A percentile compares a stretch with the other conserved stretches of the same genome.
These are phyloP conservation scores for Chytriomyces sp. DNA, from an alignment of 192 early-diverging fungal species.

Conservation along the genomic window DNA sequence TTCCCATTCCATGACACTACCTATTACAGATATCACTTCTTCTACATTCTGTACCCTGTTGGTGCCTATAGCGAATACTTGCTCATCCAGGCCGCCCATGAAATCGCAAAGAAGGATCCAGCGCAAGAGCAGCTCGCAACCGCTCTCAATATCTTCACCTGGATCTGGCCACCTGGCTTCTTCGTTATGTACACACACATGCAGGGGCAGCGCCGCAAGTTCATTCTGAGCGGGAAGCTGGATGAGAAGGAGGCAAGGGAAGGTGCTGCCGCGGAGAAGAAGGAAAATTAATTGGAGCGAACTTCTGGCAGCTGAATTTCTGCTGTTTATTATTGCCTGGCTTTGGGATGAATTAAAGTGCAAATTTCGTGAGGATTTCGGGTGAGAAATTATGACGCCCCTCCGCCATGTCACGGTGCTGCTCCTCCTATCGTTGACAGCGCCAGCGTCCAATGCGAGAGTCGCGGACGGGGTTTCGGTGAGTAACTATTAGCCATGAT, in stretches of 20 bases:
- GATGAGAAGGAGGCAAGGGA: constrained; percentile 26
- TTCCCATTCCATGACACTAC: constrained; percentile 29
- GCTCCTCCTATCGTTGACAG: no score
- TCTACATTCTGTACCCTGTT: constrained; percentile 89
- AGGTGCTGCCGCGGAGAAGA: constrained; percentile 3
- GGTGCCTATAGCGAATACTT: constrained; percentile 85
- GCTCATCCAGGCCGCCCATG: constrained; percentile 50
- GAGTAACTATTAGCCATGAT: no score
- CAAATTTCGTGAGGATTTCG: no score
- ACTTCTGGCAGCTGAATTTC: background rate
- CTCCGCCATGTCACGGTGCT: no score
- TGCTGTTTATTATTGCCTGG: background rate
- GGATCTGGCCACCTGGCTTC: constrained; percentile 77
- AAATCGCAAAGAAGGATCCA: constrained; percentile 40
- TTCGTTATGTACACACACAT: constrained; percentile 90
- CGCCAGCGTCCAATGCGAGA: no score
- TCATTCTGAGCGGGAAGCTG: constrained; percentile 42
- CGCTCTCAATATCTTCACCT: constrained; percentile 58
- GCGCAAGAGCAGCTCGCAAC: constrained; percentile 33
- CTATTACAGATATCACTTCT: constrained; percentile 95
- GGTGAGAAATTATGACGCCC: no score
- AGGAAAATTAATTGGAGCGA: background rate
- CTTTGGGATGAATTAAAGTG: no score
- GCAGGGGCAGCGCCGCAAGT: constrained; percentile 84
- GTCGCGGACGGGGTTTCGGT: no score